Evolutionary conservation across 148 eudicot species (phyloP).

Genomic region (Heliosperma pusillum): DNA sequence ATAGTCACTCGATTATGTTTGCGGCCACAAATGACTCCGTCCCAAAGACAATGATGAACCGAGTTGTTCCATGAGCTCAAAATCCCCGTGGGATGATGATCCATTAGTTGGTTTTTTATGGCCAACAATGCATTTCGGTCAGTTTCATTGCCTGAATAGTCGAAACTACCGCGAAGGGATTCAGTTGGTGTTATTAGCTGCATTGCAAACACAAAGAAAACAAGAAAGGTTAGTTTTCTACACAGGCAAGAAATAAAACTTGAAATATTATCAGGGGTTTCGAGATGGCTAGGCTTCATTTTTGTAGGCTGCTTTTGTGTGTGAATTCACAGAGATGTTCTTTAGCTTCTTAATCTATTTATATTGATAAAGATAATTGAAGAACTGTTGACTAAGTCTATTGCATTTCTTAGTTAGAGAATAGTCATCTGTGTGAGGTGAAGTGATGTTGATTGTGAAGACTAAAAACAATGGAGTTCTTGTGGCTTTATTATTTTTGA

Average conservation of each 20-base stretch:
- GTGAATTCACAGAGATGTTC: neutral
- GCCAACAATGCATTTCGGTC: conserved; percentile 31
- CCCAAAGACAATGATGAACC: conserved; percentile 37
- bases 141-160: conserved; percentile 9
- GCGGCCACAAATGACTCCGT: conserved; percentile 33
- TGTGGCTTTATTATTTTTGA: too few species aligned
- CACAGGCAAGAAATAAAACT: neutral
- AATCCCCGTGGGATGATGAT: conserved; percentile 20
- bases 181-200: neutral
- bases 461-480: too few species aligned
- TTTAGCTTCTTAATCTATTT: neutral
- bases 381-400: too few species aligned
- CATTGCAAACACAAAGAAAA: conserved; percentile 10
- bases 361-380: too few species aligned
- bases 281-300: neutral
- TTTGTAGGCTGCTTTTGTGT: neutral
- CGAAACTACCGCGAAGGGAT: neutral
- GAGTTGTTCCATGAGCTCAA: conserved; percentile 44
- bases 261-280: neutral
- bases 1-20: conserved; percentile 21
- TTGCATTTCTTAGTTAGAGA: too few species aligned
- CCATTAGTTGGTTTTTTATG: conserved; percentile 29
- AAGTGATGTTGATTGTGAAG: too few species aligned
- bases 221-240: neutral
- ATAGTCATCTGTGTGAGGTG: too few species aligned